A percentile compares a stretch with the other conserved stretches of the same genome.
These are phyloP conservation scores for Rugiboletus extremiorientalis DNA, from an alignment of 1,284 basidiomycete genomes.

Conservation along the genomic window DNA sequence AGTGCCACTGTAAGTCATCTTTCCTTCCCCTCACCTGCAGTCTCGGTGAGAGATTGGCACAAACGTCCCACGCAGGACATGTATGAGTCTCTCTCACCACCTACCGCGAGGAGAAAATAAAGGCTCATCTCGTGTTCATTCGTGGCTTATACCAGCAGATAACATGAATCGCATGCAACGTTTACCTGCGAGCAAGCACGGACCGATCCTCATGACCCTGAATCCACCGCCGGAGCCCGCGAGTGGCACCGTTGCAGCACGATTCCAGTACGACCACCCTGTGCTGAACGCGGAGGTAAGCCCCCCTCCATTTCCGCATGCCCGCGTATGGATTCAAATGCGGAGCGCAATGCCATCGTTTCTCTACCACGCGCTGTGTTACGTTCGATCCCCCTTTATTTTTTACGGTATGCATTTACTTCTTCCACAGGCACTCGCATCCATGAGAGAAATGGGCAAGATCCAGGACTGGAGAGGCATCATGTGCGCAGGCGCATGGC, in stretches of 20 bases:
- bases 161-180: conserved; percentile 83
- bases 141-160: conserved; percentile 47
- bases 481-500: too few species aligned
- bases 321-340: too few species aligned
- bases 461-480: too few species aligned
- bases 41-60: neutral
- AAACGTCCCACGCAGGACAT: conserved; percentile 37
- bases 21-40: neutral
- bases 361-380: too few species aligned
- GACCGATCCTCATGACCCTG: conserved; percentile 77
- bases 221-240: conserved; percentile 72
- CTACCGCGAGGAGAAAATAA: conserved; percentile 5
- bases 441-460: too few species aligned
- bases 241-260: conserved; percentile 46
- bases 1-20: conserved; percentile 60
- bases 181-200: too few species aligned
- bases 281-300: conserved; percentile 52
- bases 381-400: too few species aligned
- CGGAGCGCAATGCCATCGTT: too few species aligned
- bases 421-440: too few species aligned
- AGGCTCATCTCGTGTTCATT: conserved; percentile 4
- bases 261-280: conserved; percentile 71
- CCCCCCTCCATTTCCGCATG: too few species aligned
- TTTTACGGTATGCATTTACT: too few species aligned
- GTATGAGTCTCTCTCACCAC: conserved; percentile 29